Evolutionary conservation across 345 rosid genomes (phyloP).

Genomic region (Crucihimalaya himalaica): DNA sequence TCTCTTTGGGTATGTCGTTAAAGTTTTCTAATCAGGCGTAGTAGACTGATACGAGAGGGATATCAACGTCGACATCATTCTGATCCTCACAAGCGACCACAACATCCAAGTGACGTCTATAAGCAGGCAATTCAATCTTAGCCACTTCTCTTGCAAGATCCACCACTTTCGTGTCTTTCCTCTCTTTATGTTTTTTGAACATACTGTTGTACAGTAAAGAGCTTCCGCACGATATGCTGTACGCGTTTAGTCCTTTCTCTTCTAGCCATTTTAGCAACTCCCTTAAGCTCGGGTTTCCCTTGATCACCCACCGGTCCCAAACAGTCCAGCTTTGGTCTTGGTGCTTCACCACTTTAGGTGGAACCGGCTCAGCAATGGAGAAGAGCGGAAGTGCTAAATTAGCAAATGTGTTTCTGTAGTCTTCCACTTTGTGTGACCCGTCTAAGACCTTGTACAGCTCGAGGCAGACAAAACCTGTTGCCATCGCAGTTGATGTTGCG

Average conservation of each 20-base stretch:
- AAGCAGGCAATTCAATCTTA: conserved; percentile 68
- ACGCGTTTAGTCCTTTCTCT: conserved; percentile 76
- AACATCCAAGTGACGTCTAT: conserved; percentile 76
- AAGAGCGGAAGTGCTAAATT: conserved; percentile 90
- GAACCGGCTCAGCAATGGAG: conserved; percentile 97
- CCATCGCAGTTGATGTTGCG: conserved; percentile 97
- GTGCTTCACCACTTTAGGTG: conserved; percentile 84
- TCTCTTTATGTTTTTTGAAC: conserved; percentile 81
- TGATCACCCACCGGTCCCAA: conserved; percentile 93
- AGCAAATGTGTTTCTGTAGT: conserved; percentile 96
- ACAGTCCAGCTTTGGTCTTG: conserved; percentile 92
- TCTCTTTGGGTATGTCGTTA: background rate
- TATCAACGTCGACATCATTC: conserved; percentile 79
- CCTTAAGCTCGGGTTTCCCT: conserved; percentile 66
- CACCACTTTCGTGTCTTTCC: conserved; percentile 76
- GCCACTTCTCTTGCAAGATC: conserved; percentile 92
- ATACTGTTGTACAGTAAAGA: conserved; percentile 81
- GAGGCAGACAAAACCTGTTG: conserved; percentile 92
- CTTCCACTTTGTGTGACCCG: conserved; percentile 78
- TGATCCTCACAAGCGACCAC: conserved; percentile 96
- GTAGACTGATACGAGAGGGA: conserved; percentile 85
- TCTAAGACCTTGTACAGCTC: conserved; percentile 93
- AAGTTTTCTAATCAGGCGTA: conserved; percentile 43
- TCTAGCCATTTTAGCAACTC: conserved; percentile 82
- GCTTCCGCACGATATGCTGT: conserved; percentile 94